A percentile compares a stretch with the other conserved stretches of the same genome.
phyloP scores from a whole-genome alignment of 1,284 basidiomycete genomes.

The Microbotryomycetes sp. region DNA sequence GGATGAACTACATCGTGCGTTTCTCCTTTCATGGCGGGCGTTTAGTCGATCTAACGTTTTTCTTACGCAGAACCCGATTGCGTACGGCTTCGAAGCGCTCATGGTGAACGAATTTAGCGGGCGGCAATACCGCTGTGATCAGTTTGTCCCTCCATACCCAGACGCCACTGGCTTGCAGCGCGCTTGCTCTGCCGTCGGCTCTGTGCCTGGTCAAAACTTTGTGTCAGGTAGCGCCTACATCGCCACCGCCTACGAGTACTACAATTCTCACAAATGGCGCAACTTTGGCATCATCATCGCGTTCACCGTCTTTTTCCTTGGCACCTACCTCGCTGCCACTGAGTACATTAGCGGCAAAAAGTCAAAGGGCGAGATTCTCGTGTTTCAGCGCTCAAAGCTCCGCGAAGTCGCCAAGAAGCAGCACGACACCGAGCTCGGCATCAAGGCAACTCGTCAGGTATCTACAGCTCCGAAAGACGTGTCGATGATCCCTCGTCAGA shows the following conservation, averaged over 20 bases:
- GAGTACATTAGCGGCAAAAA: constrained; percentile 46
- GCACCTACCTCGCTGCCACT: constrained; percentile 50
- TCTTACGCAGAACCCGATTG: not conserved
- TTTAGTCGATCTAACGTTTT: not conserved
- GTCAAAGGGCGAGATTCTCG: constrained; percentile 48
- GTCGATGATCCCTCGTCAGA: constrained; percentile 42
- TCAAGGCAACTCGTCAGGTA: constrained; percentile 7
- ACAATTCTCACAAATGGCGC: constrained; percentile 57
- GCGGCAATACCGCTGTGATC: constrained; percentile 38
- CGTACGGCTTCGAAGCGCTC: constrained; percentile 42
- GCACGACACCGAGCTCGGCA: constrained; percentile 30
- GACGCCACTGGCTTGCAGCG: constrained; percentile 34
- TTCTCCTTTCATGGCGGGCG: constrained; percentile 9
- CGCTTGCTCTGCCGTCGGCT: constrained; percentile 46
- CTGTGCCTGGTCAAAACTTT: constrained; percentile 26
- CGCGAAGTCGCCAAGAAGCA: constrained; percentile 36
- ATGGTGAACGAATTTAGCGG: constrained; percentile 48
- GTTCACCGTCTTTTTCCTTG: constrained; percentile 42
- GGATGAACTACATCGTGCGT: constrained; percentile 47
- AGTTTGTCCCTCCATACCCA: constrained; percentile 41
- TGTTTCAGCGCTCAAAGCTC: constrained; percentile 45
- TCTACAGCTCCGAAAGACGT: constrained; percentile 27
- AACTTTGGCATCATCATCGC: constrained; percentile 53
- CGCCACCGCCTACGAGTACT: constrained; percentile 54
- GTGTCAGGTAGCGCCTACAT: constrained; percentile 48